phyloP scores from a whole-genome alignment of 257 asterid genomes.

The Nicotiana obtusifolia region DNA sequence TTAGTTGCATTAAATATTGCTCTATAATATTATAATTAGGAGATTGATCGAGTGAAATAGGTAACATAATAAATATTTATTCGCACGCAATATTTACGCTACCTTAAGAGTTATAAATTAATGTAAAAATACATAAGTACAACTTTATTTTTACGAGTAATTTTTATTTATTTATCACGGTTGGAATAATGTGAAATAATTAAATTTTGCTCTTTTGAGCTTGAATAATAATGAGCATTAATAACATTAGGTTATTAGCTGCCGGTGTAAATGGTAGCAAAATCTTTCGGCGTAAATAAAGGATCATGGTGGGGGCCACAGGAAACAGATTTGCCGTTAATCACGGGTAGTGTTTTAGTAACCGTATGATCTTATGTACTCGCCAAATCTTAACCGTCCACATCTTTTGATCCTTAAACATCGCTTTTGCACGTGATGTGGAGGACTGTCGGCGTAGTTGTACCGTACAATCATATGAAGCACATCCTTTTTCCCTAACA shows the following conservation, averaged over 20 bases:
- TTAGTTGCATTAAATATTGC: no score
- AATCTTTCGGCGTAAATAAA: conserved; percentile 43
- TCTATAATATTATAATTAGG: no score
- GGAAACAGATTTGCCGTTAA: conserved; percentile 19
- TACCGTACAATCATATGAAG: conserved; percentile 5
- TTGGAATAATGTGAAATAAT: neutral
- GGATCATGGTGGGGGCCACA: conserved; percentile 28
- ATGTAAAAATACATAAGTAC: no score
- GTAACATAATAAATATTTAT: no score
- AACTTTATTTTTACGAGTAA: no score
- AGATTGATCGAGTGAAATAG: no score
- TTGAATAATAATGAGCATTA: neutral
- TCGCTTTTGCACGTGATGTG: conserved; percentile 27
- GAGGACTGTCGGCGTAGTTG: conserved; percentile 24
- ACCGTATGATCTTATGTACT: conserved; percentile 12
- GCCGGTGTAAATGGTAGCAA: conserved; percentile 13
- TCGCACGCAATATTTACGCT: no score
- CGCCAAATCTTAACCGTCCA: conserved; percentile 33
- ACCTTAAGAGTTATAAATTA: no score
- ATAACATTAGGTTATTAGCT: neutral
- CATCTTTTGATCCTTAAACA: neutral
- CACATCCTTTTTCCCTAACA: neutral
- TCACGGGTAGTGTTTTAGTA: conserved; percentile 35
- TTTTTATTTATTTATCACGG: neutral
- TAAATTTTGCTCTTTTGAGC: neutral